Base-by-base conservation (phyloP, 768 basidiomycete species). In the Boletellus sp. region DNA sequence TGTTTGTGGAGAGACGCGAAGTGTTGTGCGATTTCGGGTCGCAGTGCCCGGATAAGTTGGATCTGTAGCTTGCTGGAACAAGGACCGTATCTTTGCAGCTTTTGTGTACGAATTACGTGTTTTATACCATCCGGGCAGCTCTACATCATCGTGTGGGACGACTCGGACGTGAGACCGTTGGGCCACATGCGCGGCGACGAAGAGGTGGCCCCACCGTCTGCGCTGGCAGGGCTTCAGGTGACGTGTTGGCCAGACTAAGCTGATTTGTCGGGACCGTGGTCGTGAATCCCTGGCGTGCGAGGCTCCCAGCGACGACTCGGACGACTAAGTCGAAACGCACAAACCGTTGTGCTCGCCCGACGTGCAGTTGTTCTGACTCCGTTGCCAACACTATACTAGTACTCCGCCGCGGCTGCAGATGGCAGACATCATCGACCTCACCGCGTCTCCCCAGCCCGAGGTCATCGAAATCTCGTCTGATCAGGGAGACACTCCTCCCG, bases 401-500 rank as follows among this genome's bases (percentile, higher is more conserved):
- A 26, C 26, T 26, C 28, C 28, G 7, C 26, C 4, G 9, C 26
- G 26, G 26, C 26, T 28, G 28, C 28, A 33, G 28, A 67, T 67
- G 66, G 37, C 54, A 42, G 70, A 69, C 49, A 60, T 70, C 26
- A 70, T 70, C 36, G 68, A 70, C 54, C 61, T 70, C 8, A 70
- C 68, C 1, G 24, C 48, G n/a, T 64, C 68, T 45, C 53, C 69
- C n/a, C 56, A 12, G 42, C 56, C 43, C 9, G 67, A 67, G 24
- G 22, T 63, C 37, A 65, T 71, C 10, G 68, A 70, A 16, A 58
- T 69, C 26, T 57, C 50, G 7, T 71, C 69, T 26, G 70, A 61
- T 19, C 55, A 38, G 16, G 65, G 45, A 6, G 5, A 44, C 9
- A 34, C 50, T 15, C 42, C 55, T 37, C 42, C 50, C 39, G 24